These are phyloP conservation scores for Dendrobium catenatum DNA, from an alignment of 106 monocot species.

Conservation along the genomic window DNA sequence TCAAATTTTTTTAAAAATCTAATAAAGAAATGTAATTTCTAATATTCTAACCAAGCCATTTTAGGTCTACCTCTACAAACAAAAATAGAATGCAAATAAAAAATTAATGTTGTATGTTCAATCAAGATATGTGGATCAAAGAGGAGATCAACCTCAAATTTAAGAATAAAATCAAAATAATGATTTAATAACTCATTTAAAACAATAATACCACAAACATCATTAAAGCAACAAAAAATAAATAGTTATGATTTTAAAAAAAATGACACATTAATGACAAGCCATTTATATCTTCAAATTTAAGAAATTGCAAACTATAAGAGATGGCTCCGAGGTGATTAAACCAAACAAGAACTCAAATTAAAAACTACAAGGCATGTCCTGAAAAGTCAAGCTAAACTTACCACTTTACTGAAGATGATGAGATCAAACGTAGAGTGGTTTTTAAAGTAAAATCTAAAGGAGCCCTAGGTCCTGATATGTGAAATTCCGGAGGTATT, in stretches of 20 bases:
- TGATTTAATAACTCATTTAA: background rate
- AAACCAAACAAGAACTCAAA: background rate
- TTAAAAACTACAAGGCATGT: background rate
- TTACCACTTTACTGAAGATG: slow-evolving; percentile 82
- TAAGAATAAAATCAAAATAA: background rate
- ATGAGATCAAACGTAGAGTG: slow-evolving; percentile 59
- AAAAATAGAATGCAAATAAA: background rate
- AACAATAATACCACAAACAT: background rate
- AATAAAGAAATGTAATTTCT: no score
- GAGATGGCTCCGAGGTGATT: background rate
- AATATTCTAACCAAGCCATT: no score
- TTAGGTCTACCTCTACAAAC: background rate
- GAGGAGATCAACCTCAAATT: background rate
- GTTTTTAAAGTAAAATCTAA: slow-evolving; percentile 88
- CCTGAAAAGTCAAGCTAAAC: slow-evolving; percentile 7
- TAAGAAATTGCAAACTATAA: background rate
- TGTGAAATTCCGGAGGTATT: slow-evolving; percentile 38
- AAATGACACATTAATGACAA: background rate
- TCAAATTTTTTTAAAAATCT: no score
- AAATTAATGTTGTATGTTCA: background rate
- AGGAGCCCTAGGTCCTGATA: slow-evolving; percentile 53
- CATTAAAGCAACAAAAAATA: background rate
- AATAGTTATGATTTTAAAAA: background rate
- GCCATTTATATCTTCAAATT: background rate
- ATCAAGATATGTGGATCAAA: background rate